Conservation (phyloP, 2,329 filamentous ascomycete genomes). For the Fusarium sp. region DNA sequence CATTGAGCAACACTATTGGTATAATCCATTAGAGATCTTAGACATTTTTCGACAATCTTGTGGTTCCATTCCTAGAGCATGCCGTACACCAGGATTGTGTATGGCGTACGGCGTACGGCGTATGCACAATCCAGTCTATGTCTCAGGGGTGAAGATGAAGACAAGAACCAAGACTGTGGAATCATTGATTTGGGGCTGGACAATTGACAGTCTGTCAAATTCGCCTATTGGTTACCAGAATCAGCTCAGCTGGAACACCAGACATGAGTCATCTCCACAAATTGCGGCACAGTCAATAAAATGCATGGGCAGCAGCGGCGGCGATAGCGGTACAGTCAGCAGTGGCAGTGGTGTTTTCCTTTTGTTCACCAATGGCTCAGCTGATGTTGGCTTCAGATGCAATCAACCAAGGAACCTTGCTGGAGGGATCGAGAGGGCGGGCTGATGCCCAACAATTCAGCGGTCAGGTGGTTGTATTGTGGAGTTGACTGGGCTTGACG, state of each 20-base stretch:
- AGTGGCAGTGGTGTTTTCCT: constrained; percentile 27
- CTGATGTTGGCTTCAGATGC: constrained; percentile 10
- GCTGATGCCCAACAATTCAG: constrained; percentile 31
- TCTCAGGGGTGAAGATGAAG: constrained; percentile 8
- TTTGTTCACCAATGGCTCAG: constrained; percentile 21
- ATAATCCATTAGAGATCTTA: constrained; percentile 15
- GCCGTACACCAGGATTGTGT: constrained; percentile 1
- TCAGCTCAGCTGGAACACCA: constrained; percentile 42
- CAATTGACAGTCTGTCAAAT: constrained; percentile 9
- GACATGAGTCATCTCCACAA: constrained; percentile 28
- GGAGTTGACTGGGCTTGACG: constrained; percentile 28
- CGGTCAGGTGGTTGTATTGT: constrained; percentile 17
- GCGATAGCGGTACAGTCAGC: not conserved
- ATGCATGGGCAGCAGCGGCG: constrained; percentile 10
- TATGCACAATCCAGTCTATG: constrained; percentile 2
- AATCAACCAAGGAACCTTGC: constrained; percentile 8
- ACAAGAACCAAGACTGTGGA: constrained; percentile 4
- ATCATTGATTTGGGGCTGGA: constrained; percentile 8
- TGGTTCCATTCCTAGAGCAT: not conserved
- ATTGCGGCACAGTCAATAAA: constrained; percentile 26
- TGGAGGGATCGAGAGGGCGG: constrained; percentile 1
- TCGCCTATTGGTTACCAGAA: constrained; percentile 44
- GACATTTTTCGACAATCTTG: constrained; percentile 21
- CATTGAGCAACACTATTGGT: constrained; percentile 20
- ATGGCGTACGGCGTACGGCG: constrained; percentile 8